Evolutionary conservation across 2,329 filamentous ascomycete genomes (phyloP), one percentile per base, ranked within the genome.

Genomic region (Leptographium lundbergii): DNA sequence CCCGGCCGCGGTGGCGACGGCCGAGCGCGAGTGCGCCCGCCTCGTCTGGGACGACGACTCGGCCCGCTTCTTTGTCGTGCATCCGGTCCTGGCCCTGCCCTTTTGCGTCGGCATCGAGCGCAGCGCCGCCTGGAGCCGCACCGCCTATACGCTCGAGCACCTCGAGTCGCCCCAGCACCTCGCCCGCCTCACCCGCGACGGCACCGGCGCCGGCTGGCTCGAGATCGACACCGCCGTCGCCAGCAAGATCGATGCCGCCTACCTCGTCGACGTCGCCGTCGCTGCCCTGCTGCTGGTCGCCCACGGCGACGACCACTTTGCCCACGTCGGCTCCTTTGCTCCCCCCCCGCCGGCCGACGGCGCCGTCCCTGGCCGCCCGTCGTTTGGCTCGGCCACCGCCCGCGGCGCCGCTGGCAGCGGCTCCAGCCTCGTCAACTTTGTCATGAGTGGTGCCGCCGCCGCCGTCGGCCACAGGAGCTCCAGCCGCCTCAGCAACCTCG

Each of bases 21-120:
- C 86, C 0, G 82, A 87, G 67, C 77, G 80, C 36, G 86, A 90
- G 71, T 84, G 82, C 64, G 87, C 83, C 27, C 78, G 84, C 2
- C 78, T 91, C 2, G 81, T 88, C n/a, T 90, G 85, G 81, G 83
- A 86, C 66, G 79, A 81, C 34, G 83, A 86, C 66, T 78, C 74
- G 59, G 69, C 71, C 6, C 78, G 73, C 64, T 78, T 84, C 69
- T 86, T 81, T 68, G 74, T 86, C n/a, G 81, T 80, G 32, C 83
- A 86, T 67, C 81, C 81, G 2, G 79, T 81, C 0, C 74, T 86
- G 22, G 78, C 80, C n/a, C 79, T 80, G 50, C 83, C 83, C 0
- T 86, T 86, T 67, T 78, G 80, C 68, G 74, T 86, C 42, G 77
- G 79, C 1, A 73, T 85, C 53, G 78, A 81, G 68, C 77, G 81